Base-by-base conservation (phyloP, 2,329 filamentous ascomycete genomes). In the Setomelanomma holmii region DNA sequence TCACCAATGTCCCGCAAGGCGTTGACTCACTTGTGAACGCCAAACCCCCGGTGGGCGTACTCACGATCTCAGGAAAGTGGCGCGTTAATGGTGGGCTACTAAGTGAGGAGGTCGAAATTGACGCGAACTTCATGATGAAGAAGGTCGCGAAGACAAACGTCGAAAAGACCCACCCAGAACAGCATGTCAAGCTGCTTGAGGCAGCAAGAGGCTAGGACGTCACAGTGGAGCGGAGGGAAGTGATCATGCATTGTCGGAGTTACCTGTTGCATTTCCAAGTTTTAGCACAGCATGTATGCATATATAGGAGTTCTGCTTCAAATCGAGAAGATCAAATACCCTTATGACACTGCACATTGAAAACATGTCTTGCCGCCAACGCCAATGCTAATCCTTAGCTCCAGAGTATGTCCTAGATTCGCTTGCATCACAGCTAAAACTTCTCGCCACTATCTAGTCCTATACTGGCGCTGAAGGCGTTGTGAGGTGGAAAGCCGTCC, bases 41-140 rank as follows among this genome's bases (percentile, higher is more conserved):
- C 2, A 76, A 73, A 44, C 73, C 75, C 4, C 73, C 72, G 1
- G 68, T 75, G 21, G 75, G 75, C 47, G 60, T 66, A 17, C 68
- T 77, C 35, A 73, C 67, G 43, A 76, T 77, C 45, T 63, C 67
- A 4, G 72, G 72, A 16, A 70, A 73, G 53, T 76, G 75, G 74
- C 63, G 75, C 20, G 68, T 76, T 2, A 48, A n/a, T 4, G 60
- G 60, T 21, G 71, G 68, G 21, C 47, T 61, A 50, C 50, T 76
- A 30, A 61, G 55, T 20, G 75, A 77, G 59, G 72, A 76, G 20
- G 71, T 76, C 1, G 69, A 75, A n/a, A 75, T 77, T 43, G 75
- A 77, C 33, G 73, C 71, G 4, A 76, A 77, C 45, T 75, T 76
- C 33, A 68, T 76, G 67, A 75, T 74, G 69, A 76, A 76, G 69